Evolutionary conservation across 2,329 filamentous ascomycete genomes (phyloP).

Genomic region (Escovopsis weberi): DNA sequence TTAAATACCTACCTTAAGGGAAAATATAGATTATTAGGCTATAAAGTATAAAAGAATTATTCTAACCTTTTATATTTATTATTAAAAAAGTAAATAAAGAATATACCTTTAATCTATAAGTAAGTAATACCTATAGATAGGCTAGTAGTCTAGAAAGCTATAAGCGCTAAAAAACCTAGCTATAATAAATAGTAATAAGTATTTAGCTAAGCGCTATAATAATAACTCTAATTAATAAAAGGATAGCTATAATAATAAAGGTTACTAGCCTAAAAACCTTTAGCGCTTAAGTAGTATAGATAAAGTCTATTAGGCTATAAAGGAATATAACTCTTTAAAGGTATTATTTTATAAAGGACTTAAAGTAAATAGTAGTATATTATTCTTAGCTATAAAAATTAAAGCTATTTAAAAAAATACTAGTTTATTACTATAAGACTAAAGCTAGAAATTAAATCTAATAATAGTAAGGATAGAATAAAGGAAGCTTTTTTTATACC

Average conservation of each 20-base stretch:
- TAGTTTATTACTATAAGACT: neutral
- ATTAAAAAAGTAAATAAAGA: too few relatives aligned
- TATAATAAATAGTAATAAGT: neutral
- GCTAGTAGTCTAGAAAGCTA: too few relatives aligned
- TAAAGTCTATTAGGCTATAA: neutral
- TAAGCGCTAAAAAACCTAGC: neutral
- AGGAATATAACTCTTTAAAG: neutral
- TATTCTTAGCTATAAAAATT: neutral
- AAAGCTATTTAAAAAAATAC: neutral
- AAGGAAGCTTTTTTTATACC: too few relatives aligned
- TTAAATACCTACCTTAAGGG: too few relatives aligned
- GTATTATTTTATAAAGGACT: neutral
- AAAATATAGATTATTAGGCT: too few relatives aligned
- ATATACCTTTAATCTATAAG: too few relatives aligned
- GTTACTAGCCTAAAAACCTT: too few relatives aligned
- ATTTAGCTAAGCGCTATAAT: neutral
- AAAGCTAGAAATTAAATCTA: neutral
- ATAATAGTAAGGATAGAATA: neutral
- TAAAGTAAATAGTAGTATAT: neutral
- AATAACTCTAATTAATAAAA: neutral
- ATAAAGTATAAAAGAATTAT: too few relatives aligned
- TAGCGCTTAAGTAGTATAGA: neutral
- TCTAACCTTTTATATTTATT: too few relatives aligned
- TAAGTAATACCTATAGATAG: too few relatives aligned
- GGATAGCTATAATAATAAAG: neutral